Evolutionary conservation across 2,329 filamentous ascomycete genomes (phyloP).

Genomic region (Fusarium sp.): DNA sequence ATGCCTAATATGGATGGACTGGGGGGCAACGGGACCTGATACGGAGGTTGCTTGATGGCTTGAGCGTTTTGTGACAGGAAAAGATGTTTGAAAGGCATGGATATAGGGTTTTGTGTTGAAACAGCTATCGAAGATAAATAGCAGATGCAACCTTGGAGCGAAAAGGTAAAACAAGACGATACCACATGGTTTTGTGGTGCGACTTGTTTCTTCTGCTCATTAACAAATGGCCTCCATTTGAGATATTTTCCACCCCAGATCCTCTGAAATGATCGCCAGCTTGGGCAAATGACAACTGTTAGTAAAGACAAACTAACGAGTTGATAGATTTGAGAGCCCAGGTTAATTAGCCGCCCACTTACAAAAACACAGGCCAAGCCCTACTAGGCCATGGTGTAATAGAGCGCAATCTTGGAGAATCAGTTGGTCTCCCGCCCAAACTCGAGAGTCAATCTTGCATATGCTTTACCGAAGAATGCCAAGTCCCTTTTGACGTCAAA

Average conservation of each 20-base stretch:
- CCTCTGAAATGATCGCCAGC: slow-evolving; percentile 10
- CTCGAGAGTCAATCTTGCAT: background rate
- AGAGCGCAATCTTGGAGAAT: slow-evolving; percentile 22
- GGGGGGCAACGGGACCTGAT: slow-evolving; percentile 9
- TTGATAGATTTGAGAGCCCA: slow-evolving; percentile 4
- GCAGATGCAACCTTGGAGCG: background rate
- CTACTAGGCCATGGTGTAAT: slow-evolving; percentile 8
- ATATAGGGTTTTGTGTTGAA: slow-evolving; percentile 14
- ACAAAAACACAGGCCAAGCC: slow-evolving; percentile 2
- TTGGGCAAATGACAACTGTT: slow-evolving; percentile 23
- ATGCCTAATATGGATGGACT: slow-evolving; percentile 25
- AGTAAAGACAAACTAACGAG: slow-evolving; percentile 2
- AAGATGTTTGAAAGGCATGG: slow-evolving; percentile 3
- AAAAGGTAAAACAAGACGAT: background rate
- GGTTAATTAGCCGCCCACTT: slow-evolving; percentile 25
- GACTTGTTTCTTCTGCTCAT: background rate
- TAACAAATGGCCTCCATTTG: background rate
- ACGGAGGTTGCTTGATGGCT: background rate
- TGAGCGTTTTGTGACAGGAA: slow-evolving; percentile 9
- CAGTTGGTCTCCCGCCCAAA: background rate
- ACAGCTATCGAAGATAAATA: background rate
- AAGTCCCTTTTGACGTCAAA: slow-evolving; percentile 12
- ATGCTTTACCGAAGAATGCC: background rate
- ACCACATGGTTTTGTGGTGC: background rate
- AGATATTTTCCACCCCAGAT: slow-evolving; percentile 6